Conservation (phyloP, 108 stramenopile species). For the Chaetoceros muelleri region DNA sequence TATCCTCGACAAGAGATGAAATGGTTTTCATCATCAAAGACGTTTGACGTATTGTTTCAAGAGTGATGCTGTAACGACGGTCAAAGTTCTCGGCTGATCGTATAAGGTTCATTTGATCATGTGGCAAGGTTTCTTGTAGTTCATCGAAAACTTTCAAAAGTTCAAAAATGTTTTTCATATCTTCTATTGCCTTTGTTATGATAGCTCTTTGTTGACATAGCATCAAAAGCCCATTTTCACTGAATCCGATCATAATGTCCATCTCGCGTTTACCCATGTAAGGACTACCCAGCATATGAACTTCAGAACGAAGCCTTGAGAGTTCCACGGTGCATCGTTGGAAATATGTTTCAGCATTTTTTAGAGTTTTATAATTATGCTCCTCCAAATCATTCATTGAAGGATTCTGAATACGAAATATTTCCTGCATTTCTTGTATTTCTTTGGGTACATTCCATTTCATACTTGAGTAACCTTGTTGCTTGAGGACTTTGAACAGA, state of each 20-base stretch:
- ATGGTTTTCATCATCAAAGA: neutral
- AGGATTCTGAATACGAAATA: conserved; percentile 58
- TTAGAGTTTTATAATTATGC: conserved; percentile 9
- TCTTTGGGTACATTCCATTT: conserved; percentile 66
- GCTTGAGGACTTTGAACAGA: conserved; percentile 74
- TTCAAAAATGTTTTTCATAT: conserved; percentile 12
- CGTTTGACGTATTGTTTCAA: neutral
- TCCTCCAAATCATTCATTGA: conserved; percentile 6
- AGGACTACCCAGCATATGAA: conserved; percentile 53
- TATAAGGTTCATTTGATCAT: conserved; percentile 19
- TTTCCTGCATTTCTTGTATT: conserved; percentile 37
- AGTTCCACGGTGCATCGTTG: conserved; percentile 48
- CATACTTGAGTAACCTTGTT: conserved; percentile 49
- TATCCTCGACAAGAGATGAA: neutral
- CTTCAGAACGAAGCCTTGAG: conserved; percentile 49
- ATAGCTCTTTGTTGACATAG: conserved; percentile 38
- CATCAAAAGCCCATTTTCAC: conserved; percentile 47
- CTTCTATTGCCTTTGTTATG: conserved; percentile 20
- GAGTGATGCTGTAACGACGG: neutral
- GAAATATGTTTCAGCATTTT: conserved; percentile 57
- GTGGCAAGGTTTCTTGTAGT: conserved; percentile 25
- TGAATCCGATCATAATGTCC: conserved; percentile 52
- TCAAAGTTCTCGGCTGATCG: conserved; percentile 22
- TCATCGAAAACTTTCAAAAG: conserved; percentile 13
- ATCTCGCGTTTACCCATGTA: conserved; percentile 68